Conservation (phyloP, 495 filamentous ascomycete species). For the Cercophora scortea region DNA sequence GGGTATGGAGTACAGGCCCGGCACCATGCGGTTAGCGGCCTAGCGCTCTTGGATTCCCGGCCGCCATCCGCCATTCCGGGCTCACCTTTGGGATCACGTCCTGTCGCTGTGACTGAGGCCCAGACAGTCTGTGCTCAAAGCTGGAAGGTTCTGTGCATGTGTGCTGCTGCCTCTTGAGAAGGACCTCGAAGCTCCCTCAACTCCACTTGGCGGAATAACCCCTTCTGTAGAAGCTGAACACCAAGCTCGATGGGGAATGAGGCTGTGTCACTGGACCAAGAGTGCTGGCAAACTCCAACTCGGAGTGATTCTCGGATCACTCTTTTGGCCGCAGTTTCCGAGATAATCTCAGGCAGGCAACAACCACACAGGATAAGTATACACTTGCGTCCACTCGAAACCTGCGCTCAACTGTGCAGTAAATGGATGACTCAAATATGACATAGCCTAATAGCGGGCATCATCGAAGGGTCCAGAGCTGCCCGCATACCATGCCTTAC, state of each 20-base stretch:
- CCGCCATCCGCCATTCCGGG: background rate
- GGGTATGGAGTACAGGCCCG: conserved; percentile 19
- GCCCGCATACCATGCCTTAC: background rate
- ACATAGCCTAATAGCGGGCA: background rate
- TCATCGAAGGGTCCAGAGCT: background rate
- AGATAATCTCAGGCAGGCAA: no score
- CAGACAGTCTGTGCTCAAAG: conserved; percentile 7
- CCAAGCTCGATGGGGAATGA: no score
- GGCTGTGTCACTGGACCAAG: no score
- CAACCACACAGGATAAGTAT: no score
- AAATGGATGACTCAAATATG: background rate
- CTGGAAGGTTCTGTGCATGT: conserved; percentile 8
- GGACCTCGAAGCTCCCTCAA: background rate
- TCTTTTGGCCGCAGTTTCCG: background rate
- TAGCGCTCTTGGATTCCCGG: conserved; percentile 1
- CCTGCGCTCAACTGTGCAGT: background rate
- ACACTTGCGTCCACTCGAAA: no score
- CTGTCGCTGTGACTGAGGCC: background rate
- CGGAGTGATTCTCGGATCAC: no score
- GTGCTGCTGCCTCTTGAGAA: background rate
- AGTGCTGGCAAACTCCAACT: no score
- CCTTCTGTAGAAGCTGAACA: no score
- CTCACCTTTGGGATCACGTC: background rate
- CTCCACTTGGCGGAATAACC: background rate
- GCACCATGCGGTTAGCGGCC: conserved; percentile 12